Base-by-base conservation (phyloP, 495 filamentous ascomycete species). In the Penicillium angulare region DNA sequence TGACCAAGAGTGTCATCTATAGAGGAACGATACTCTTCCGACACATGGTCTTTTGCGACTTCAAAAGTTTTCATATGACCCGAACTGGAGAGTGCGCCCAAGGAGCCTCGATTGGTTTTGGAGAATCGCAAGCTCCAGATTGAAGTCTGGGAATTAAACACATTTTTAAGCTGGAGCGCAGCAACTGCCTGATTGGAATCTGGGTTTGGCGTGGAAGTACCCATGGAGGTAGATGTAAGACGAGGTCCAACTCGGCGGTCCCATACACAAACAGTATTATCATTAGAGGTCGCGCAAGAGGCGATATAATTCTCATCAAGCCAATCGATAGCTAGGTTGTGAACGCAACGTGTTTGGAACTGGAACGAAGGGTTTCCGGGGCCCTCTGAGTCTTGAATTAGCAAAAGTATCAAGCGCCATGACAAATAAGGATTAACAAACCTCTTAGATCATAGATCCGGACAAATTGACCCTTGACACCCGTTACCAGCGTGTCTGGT, bases 301-400 rank as follows among this genome's bases (percentile, higher is more conserved):
- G 91, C 89, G 66, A 97, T 96, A 60, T 96, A 96, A 59, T 97
- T 96, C 59, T 89, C 84, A 65, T 97, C 89, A 9, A 86, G 77
- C 56, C 86, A 88, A 66, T 98, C 89, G 51, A 97, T 91, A 22
- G 90, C 85, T 41, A 97, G 67, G 53, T 96, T 95, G 60, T 96
- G 89, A 34, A 91, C 90, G 64, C 89, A 93, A 42, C 86, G 82
- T 13, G 91, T 96, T 12, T 82, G 80, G 57, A 88, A 90, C 67
- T 73, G 80, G 20, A 82, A 67, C 41, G 74, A 79, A 35, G 68
- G 80, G 62, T 75, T 86, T 45, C 79, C 72, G 20, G 72, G 67
- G 6, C 69, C 70, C 57, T 84, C 82, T 78, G 43, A 22, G 27
- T 23, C 21, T 9, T 31, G 6, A 22, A 36, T 56, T 48, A 63